Evolutionary conservation across 148 eudicot genomes (phyloP).

Genomic region (Rhododendron simsii): DNA sequence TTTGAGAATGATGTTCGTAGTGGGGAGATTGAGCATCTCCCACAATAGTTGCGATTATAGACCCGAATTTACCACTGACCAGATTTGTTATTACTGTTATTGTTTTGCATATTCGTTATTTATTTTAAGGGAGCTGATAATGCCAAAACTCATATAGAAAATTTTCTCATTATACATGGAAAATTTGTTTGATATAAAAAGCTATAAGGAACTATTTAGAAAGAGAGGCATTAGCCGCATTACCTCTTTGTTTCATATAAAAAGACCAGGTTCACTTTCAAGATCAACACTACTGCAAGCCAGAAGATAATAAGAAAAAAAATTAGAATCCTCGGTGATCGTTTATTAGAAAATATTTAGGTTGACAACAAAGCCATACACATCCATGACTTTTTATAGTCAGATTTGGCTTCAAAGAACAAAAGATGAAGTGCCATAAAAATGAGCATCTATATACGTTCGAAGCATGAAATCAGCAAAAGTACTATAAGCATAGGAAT

Average conservation of each 20-base stretch:
- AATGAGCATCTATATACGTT: not conserved
- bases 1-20: too few relatives aligned
- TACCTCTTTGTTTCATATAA: conserved; percentile 77
- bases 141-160: too few relatives aligned
- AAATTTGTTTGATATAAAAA: not conserved
- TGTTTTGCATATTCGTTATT: too few relatives aligned
- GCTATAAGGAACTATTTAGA: not conserved
- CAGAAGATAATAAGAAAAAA: not conserved
- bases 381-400: not conserved
- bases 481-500: too few relatives aligned
- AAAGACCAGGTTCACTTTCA: conserved; percentile 90
- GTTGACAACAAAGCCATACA: not conserved
- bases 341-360: not conserved
- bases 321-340: not conserved
- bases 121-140: too few relatives aligned
- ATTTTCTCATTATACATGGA: not conserved
- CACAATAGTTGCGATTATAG: too few relatives aligned
- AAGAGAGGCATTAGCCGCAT: conserved; percentile 31
- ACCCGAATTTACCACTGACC: too few relatives aligned
- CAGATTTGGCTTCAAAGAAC: not conserved
- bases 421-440: not conserved
- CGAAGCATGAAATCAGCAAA: not conserved
- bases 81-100: too few relatives aligned
- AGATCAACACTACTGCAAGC: conserved; percentile 68
- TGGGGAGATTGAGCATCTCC: too few relatives aligned